Evolutionary conservation across 192 early-diverging fungal genomes (phyloP).

Genomic region (Mortierella hygrophila): DNA sequence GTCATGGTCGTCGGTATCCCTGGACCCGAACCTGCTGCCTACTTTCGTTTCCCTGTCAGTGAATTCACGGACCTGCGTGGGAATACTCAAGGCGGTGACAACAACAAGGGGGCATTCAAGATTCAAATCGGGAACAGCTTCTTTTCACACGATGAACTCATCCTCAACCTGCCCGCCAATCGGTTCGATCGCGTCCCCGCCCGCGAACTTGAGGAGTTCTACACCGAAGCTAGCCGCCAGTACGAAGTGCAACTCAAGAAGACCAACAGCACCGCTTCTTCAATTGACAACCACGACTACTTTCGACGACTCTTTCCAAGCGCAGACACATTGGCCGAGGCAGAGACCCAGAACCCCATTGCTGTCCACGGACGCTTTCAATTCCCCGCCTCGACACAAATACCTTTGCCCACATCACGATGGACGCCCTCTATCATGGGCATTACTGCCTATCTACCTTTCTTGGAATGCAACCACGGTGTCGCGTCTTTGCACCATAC

Average conservation of each 20-base stretch:
- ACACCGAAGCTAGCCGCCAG: constrained; percentile 11
- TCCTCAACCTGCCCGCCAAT: constrained; percentile 40
- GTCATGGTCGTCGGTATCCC: constrained; percentile 47
- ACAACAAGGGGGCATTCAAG: constrained; percentile 13
- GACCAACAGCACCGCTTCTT: background rate
- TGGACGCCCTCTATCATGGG: constrained; percentile 59
- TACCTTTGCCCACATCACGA: constrained; percentile 37
- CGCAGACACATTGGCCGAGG: background rate
- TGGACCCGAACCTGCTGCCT: constrained; percentile 32
- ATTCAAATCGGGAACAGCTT: constrained; percentile 40
- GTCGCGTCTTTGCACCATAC: constrained; percentile 58
- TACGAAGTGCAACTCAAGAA: constrained; percentile 11
- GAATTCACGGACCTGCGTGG: constrained; percentile 46
- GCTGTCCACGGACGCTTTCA: constrained; percentile 27
- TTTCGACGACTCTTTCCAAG: constrained; percentile 31
- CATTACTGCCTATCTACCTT: constrained; percentile 57
- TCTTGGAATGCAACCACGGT: constrained; percentile 66
- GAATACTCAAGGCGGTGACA: background rate
- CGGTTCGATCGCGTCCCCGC: constrained; percentile 50
- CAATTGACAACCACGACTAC: background rate
- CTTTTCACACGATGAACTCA: constrained; percentile 55
- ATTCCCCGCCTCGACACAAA: constrained; percentile 33
- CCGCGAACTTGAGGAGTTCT: constrained; percentile 45
- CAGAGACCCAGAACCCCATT: constrained; percentile 17
- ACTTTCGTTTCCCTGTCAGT: constrained; percentile 55